Conservation (phyloP, 139 green algal species). For the Chlorella sp. region DNA sequence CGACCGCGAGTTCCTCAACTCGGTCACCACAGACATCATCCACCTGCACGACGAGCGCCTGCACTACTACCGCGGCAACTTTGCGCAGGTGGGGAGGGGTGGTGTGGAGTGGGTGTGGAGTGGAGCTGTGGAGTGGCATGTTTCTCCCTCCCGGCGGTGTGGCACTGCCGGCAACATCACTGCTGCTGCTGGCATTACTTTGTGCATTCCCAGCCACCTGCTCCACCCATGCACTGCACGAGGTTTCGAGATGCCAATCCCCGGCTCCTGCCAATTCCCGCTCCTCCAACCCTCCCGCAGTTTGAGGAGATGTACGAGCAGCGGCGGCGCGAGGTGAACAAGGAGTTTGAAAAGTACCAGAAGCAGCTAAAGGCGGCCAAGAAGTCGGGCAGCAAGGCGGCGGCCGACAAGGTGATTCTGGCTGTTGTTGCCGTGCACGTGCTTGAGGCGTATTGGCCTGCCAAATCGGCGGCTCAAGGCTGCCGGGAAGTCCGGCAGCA, state of each 20-base stretch:
- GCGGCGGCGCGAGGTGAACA: slow-evolving; percentile 92
- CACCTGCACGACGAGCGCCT: slow-evolving; percentile 97
- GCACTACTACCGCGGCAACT: slow-evolving; percentile 93
- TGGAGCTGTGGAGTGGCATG: too few relatives aligned
- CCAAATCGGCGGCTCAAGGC: too few relatives aligned
- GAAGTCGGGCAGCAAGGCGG: slow-evolving; percentile 71
- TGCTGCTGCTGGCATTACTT: too few relatives aligned
- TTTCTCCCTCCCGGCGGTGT: too few relatives aligned
- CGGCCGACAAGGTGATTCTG: slow-evolving; percentile 54
- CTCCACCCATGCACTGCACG: too few relatives aligned
- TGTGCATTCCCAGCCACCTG: neutral
- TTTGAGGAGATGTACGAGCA: slow-evolving; percentile 99
- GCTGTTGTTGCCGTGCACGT: too few relatives aligned
- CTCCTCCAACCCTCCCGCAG: too few relatives aligned
- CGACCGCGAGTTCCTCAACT: slow-evolving; percentile 99
- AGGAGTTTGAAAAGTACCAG: slow-evolving; percentile 87
- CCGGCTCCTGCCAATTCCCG: too few relatives aligned
- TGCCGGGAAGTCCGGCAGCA: too few relatives aligned
- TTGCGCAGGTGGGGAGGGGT: slow-evolving; percentile 64
- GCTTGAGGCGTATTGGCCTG: too few relatives aligned
- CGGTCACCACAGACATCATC: slow-evolving; percentile 99
- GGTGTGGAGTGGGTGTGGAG: neutral
- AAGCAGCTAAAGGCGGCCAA: slow-evolving; percentile 96
- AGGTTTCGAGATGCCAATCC: too few relatives aligned
- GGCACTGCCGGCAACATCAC: too few relatives aligned